Conservation (phyloP, 2,329 filamentous ascomycete species). For the Periglandula ipomoeae region DNA sequence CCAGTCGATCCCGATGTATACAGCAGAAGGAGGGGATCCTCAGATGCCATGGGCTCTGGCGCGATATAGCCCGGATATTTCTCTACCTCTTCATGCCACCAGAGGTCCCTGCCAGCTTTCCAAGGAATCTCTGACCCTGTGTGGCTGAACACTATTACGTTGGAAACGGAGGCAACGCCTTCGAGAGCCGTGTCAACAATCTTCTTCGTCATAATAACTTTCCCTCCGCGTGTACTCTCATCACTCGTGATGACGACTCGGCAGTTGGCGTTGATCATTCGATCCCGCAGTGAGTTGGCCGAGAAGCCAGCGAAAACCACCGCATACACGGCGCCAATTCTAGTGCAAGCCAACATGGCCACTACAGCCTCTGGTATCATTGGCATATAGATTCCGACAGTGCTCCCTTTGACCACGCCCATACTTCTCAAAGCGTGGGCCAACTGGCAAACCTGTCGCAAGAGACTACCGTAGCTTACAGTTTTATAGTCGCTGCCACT, state of each 20-base stretch:
- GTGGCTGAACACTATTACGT: slow-evolving; percentile 88
- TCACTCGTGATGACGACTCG: slow-evolving; percentile 95
- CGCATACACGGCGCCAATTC: slow-evolving; percentile 93
- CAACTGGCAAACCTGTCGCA: slow-evolving; percentile 81
- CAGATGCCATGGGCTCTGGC: slow-evolving; percentile 80
- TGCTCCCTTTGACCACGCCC: slow-evolving; percentile 95
- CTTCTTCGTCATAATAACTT: slow-evolving; percentile 96
- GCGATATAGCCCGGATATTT: slow-evolving; percentile 93
- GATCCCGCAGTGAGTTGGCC: slow-evolving; percentile 88
- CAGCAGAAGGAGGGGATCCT: slow-evolving; percentile 93
- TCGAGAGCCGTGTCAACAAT: slow-evolving; percentile 97
- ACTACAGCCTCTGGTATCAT: slow-evolving; percentile 97
- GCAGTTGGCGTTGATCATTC: slow-evolving; percentile 81
- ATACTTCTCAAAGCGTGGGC: slow-evolving; percentile 87
- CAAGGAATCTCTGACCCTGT: slow-evolving; percentile 89
- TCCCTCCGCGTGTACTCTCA: slow-evolving; percentile 95
- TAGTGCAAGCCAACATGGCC: slow-evolving; percentile 80
- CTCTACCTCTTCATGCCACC: slow-evolving; percentile 98
- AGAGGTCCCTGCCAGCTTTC: slow-evolving; percentile 80
- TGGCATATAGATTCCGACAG: slow-evolving; percentile 91
- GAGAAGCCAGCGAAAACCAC: slow-evolving; percentile 98
- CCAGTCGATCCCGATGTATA: slow-evolving; percentile 98
- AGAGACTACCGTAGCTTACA: slow-evolving; percentile 86
- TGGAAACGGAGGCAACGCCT: slow-evolving; percentile 80
- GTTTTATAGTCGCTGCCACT: slow-evolving; percentile 79